Evolutionary conservation across 768 basidiomycete species (phyloP).

Genomic region (Mycena chlorophos): DNA sequence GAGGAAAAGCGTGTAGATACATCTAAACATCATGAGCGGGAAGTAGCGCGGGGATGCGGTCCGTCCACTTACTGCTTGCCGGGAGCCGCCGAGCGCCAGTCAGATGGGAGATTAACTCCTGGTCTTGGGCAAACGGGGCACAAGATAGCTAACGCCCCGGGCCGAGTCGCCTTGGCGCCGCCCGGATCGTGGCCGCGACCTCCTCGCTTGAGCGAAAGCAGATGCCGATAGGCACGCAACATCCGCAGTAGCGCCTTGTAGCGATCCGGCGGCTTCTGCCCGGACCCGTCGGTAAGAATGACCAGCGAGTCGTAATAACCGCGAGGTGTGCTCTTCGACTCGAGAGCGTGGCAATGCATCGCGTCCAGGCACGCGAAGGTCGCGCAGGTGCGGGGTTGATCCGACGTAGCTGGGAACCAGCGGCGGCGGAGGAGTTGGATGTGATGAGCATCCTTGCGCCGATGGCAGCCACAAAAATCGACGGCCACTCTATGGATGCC

Average conservation of each 20-base stretch:
- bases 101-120: constrained; percentile 23
- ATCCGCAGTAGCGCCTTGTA: constrained; percentile 21
- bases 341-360: background rate
- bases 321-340: constrained; percentile 8
- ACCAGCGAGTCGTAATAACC: constrained; percentile 2
- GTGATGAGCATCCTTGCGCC: background rate
- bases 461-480: constrained; percentile 28
- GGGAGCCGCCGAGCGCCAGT: constrained; percentile 19
- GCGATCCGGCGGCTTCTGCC: constrained; percentile 10
- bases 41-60: background rate
- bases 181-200: constrained; percentile 21
- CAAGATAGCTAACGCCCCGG: constrained; percentile 23
- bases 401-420: constrained; percentile 15
- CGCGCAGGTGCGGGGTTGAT: constrained; percentile 5
- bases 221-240: constrained; percentile 18
- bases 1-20: constrained; percentile 23
- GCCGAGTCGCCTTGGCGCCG: constrained; percentile 18
- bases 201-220: constrained; percentile 21
- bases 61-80: constrained; percentile 3
- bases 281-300: background rate
- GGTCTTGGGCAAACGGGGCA: constrained; percentile 32
- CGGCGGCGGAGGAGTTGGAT: constrained; percentile 12
- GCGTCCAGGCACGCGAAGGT: background rate
- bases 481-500: constrained; percentile 34
- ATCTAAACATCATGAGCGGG: constrained; percentile 15